Base-by-base conservation (phyloP, 208 protist species). In the Leishmania amazonensis region DNA sequence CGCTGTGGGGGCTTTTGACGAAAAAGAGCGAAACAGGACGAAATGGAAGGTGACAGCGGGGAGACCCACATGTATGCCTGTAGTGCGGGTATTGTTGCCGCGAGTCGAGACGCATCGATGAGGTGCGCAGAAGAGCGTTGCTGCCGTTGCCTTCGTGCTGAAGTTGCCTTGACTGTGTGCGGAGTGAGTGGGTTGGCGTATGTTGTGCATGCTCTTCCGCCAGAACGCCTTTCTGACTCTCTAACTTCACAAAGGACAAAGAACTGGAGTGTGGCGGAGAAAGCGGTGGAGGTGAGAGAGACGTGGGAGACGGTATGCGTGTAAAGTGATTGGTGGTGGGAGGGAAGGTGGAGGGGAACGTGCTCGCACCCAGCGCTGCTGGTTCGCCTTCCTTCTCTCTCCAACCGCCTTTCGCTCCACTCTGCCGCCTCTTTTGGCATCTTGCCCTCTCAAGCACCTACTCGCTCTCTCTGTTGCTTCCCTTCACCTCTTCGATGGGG, bases 181-280 rank as follows among this genome's bases (percentile, higher is more conserved):
- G 24, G 40, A 49, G 64, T 70, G 35, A 1, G 67, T 31, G 7
- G 0, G 64, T 2, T 0, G 35, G 35, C 7, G 31, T 15, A 15
- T 71, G 65, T 0, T 11, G 28, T 0, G 19, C n/a, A 47, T 9
- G 6, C 35, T 38, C 64, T 38, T 40, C n/a, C 21, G 19, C 67
- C 2, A 28, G 1, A 47, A 1, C 21, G 28, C 19, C 67, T 72
- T 17, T 24, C 42, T 8, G 21, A 47, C 38, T 15, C 17, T 42
- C 24, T 38, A 21, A 7, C 8, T 38, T 65, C 76, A 87, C 81
- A 84, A 82, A 85, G 72, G 84, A 88, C 84, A 88, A 90, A 90
- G 87, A 90, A 84, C 87, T 87, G 84, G 57, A 78, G 80, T 51
- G 17, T 35, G 51, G 4, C 72, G 47, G 31, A 58, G n/a, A 62